phyloP scores from a whole-genome alignment of 176 grass and related monocot genomes.

The Raddia guianensis region DNA sequence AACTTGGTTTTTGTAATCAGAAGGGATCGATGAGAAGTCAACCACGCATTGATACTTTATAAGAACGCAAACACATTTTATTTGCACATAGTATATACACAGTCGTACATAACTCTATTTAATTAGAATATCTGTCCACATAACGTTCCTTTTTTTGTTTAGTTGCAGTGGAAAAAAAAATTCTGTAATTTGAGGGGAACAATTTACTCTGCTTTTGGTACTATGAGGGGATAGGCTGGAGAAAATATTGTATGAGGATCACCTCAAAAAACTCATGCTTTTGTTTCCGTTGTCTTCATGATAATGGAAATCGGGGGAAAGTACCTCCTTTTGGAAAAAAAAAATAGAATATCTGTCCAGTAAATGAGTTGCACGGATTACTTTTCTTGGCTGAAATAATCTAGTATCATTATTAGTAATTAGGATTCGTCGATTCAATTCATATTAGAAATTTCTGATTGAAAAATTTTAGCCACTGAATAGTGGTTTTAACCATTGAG shows the following conservation, averaged over 20 bases:
- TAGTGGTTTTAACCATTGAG: background rate
- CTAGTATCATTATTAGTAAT: background rate
- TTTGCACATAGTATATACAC: background rate
- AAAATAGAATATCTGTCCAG: too few relatives aligned
- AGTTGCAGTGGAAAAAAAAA: too few relatives aligned
- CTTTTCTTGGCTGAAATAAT: background rate
- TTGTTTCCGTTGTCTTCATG: too few relatives aligned
- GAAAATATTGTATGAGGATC: too few relatives aligned
- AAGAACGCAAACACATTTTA: constrained; percentile 19
- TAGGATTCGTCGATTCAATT: background rate
- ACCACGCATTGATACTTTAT: constrained; percentile 1
- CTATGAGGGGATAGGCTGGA: too few relatives aligned
- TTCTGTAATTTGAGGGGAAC: too few relatives aligned
- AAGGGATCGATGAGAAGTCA: constrained; percentile 27
- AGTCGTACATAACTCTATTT: background rate
- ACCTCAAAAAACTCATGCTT: too few relatives aligned
- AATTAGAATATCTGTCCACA: constrained; percentile 14
- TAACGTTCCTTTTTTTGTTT: too few relatives aligned
- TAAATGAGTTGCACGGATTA: background rate
- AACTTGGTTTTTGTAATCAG: background rate
- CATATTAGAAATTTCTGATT: background rate
- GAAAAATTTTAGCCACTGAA: background rate
- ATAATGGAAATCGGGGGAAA: too few relatives aligned
- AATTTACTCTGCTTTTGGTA: too few relatives aligned
- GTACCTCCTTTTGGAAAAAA: too few relatives aligned